phyloP scores from a whole-genome alignment of 306 rosid genomes.

The Malus sylvestris region DNA sequence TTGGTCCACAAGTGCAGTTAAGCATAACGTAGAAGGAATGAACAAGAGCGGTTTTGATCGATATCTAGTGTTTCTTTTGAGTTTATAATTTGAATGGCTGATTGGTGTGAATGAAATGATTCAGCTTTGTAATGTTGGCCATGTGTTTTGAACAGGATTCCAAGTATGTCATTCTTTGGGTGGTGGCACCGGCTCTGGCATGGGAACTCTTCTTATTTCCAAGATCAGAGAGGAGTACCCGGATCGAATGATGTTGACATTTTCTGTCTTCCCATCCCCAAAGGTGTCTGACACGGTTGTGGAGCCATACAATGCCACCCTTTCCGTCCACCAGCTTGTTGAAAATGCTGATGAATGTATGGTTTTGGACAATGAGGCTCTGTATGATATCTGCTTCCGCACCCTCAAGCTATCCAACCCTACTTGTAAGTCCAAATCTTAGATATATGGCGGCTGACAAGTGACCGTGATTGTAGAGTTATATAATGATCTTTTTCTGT shows the following conservation, averaged over 20 bases:
- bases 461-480: background rate
- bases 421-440: conserved; percentile 44
- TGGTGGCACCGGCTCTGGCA: conserved; percentile 52
- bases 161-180: conserved; percentile 57
- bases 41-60: no score
- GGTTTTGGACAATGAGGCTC: conserved; percentile 88
- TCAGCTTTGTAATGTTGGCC: background rate
- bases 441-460: background rate
- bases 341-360: conserved; percentile 87
- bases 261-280: conserved; percentile 72
- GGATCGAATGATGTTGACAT: conserved; percentile 55
- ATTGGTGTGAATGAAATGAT: background rate
- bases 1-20: no score
- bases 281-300: conserved; percentile 87
- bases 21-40: no score
- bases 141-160: conserved; percentile 25
- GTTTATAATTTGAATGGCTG: background rate
- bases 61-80: background rate
- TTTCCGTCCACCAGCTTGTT: conserved; percentile 83
- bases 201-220: conserved; percentile 54
- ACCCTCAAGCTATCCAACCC: conserved; percentile 79
- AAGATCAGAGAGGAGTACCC: conserved; percentile 55
- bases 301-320: conserved; percentile 89
- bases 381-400: conserved; percentile 78
- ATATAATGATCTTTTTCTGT: background rate